Conservation (phyloP, 75 land plant species). For the Sequoia sempervirens region DNA sequence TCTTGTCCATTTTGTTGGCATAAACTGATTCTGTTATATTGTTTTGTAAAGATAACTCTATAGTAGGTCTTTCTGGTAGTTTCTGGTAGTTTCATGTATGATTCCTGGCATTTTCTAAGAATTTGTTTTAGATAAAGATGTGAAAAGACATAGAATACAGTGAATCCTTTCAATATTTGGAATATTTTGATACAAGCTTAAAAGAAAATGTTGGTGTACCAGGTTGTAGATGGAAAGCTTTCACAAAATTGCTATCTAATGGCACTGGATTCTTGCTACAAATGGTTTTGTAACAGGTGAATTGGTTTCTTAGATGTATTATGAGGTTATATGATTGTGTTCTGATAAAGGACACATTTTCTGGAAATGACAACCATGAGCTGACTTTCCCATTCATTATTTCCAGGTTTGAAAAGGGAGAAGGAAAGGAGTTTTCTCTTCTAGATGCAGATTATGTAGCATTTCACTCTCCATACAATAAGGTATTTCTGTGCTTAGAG, state of each 20-base stretch:
- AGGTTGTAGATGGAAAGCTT: slow-evolving; percentile 99
- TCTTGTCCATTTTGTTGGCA: neutral
- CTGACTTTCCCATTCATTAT: neutral
- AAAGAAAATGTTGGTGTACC: slow-evolving; percentile 1
- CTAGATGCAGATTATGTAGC: slow-evolving; percentile 77
- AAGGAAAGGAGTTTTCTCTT: slow-evolving; percentile 72
- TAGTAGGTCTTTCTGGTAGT: neutral
- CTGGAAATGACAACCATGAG: neutral
- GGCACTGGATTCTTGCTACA: slow-evolving; percentile 94
- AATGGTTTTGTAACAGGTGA: slow-evolving; percentile 70
- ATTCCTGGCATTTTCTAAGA: neutral
- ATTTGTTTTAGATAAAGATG: neutral
- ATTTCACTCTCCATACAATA: slow-evolving; percentile 97
- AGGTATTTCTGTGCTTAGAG: slow-evolving; percentile 40
- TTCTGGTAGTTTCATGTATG: neutral
- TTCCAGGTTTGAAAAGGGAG: slow-evolving; percentile 69
- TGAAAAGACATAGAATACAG: neutral
- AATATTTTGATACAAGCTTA: neutral
- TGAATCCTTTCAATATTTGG: neutral
- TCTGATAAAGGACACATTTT: neutral
- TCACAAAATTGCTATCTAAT: slow-evolving; percentile 94
- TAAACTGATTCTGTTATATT: neutral
- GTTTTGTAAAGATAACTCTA: neutral
- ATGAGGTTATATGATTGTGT: neutral
- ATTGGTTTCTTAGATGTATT: neutral